Base-by-base conservation (phyloP, 2,329 filamentous ascomycete species). In the Trichocomaceae sp. region DNA sequence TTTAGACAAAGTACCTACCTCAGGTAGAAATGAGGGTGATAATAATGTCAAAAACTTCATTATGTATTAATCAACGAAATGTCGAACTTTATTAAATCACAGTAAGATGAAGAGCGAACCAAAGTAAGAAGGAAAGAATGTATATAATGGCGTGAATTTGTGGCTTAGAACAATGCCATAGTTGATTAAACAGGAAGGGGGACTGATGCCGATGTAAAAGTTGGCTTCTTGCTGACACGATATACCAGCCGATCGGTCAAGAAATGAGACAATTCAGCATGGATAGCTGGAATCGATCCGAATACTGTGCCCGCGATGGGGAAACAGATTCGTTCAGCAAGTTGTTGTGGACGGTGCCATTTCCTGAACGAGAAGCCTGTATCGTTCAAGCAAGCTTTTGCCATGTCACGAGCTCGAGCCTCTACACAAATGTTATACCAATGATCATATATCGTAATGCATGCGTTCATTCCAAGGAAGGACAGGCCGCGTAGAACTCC, bases 191-290 rank as follows among this genome's bases (percentile, higher is more conserved):
- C 26, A 17, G 37, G 35, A 23, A 58, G 56, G 58, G 47, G 61
- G 60, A 55, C 55, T 53, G 31, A 58, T 49, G 49, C 54, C 51
- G 46, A 44, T 10, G 35, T 42, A 56, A 68, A 67, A 6, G 63
- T 65, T 15, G 62, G 83, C 79, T 88, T 89, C 69, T 84, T 83
- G 73, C 84, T 87, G 63, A 89, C 85, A 0, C 83, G 80, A 69
- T 89, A 89, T 10, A 85, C 83, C 60, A 89, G 67, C 54, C 86
- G 77, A 33, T 84, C 73, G 0, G 83, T 87, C 79, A 84, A 88
- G 64, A 88, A 82, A 66, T 89, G 86, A 64, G 78, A 81, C 53
- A 88, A 69, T 59, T 86, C 81, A 2, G 86, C 86, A 59, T 88
- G 83, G 4, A 83, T 76, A 44, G 83, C 82, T 0, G 86, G 86